These are phyloP conservation scores for Euphorbia pulcherrima DNA, from an alignment of 345 rosid genomes.

Conservation along the genomic window DNA sequence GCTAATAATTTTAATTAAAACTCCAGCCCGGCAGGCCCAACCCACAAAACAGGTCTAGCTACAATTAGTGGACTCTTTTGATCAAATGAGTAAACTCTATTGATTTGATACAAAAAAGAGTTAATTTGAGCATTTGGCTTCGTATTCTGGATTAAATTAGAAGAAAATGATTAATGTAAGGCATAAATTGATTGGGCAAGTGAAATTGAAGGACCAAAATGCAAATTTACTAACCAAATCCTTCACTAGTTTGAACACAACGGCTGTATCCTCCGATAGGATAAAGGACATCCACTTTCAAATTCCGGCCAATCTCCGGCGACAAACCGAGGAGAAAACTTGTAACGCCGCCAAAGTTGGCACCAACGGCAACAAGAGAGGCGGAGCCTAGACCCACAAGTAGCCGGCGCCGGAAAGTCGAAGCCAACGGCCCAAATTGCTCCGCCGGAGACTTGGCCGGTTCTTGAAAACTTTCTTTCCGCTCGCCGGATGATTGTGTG, in stretches of 20 bases:
- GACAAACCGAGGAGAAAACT: slow-evolving; percentile 71
- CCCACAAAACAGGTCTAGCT: no score
- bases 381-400: slow-evolving; percentile 67
- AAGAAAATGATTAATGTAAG: no score
- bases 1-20: no score
- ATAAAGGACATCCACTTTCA: slow-evolving; percentile 79
- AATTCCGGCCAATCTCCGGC: slow-evolving; percentile 54
- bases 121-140: not conserved
- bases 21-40: no score
- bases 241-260: slow-evolving; percentile 61
- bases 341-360: slow-evolving; percentile 73
- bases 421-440: slow-evolving; percentile 61
- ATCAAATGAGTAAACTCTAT: no score
- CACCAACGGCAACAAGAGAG: slow-evolving; percentile 70
- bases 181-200: no score
- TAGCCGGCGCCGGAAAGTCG: slow-evolving; percentile 57
- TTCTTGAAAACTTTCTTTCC: slow-evolving; percentile 30
- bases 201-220: not conserved
- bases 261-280: slow-evolving; percentile 72
- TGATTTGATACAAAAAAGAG: no score
- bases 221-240: slow-evolving; percentile 68
- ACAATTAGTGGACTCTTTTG: no score
- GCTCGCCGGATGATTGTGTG: slow-evolving; percentile 42
- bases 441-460: slow-evolving; percentile 41
- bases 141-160: not conserved